phyloP scores from a whole-genome alignment of 331 rosid species.

The Acacia concinna region DNA sequence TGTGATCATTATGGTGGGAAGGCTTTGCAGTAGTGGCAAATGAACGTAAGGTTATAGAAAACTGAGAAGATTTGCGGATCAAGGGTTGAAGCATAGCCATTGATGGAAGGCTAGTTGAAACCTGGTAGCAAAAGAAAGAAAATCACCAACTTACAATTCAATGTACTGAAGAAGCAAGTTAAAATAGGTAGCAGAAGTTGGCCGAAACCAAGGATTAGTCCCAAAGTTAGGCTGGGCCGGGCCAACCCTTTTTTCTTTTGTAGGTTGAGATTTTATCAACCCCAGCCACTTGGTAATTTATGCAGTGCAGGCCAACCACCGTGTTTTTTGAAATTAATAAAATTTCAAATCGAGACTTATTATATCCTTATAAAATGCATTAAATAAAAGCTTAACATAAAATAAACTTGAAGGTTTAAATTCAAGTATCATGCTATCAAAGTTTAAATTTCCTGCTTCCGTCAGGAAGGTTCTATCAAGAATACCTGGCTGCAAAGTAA shows the following conservation, averaged over 20 bases:
- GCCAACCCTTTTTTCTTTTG: background rate
- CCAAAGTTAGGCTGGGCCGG: background rate
- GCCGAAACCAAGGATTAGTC: background rate
- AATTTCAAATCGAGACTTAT: background rate
- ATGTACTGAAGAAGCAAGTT: background rate
- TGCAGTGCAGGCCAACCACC: background rate
- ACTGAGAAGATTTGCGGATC: conserved; percentile 24
- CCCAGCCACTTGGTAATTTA: background rate
- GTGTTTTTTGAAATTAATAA: background rate
- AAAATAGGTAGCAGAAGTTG: background rate
- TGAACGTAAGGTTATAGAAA: conserved; percentile 36
- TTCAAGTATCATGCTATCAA: background rate
- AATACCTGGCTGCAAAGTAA: background rate
- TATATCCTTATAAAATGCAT: background rate
- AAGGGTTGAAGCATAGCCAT: conserved; percentile 38
- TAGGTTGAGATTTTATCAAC: background rate
- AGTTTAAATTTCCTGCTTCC: background rate
- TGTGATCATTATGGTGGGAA: conserved; percentile 60
- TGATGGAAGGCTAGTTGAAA: background rate
- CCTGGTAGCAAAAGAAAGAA: background rate
- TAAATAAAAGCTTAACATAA: background rate
- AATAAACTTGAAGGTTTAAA: background rate
- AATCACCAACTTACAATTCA: background rate
- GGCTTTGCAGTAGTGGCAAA: conserved; percentile 45
- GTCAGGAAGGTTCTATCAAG: background rate